phyloP scores from a whole-genome alignment of 768 basidiomycete species.

The Leccinum aurantiacum region DNA sequence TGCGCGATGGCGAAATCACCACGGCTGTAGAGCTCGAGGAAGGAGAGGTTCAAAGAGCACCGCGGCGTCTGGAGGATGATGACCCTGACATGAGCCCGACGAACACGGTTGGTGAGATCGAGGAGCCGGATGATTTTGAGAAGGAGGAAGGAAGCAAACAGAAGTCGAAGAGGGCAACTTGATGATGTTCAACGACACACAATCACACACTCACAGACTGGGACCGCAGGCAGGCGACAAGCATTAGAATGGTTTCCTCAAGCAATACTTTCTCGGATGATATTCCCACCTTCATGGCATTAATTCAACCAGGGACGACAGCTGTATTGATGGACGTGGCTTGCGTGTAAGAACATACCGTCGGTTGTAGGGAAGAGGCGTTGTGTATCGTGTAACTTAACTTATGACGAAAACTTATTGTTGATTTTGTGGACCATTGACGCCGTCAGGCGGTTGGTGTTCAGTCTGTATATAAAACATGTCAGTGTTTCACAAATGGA shows the following conservation, averaged over 20 bases:
- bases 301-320: background rate
- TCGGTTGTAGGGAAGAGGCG: no score
- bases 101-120: background rate
- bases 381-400: no score
- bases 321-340: background rate
- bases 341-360: no score
- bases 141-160: background rate
- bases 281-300: background rate
- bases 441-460: no score
- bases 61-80: background rate
- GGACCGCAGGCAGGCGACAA: background rate
- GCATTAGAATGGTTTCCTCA: background rate
- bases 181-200: background rate
- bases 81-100: slow-evolving; percentile 2
- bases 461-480: no score
- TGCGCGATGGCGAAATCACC: slow-evolving; percentile 36
- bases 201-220: background rate
- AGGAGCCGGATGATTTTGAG: background rate
- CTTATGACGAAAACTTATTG: no score
- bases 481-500: no score
- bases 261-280: background rate
- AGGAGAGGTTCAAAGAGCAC: slow-evolving; percentile 3
- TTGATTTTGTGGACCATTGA: no score
- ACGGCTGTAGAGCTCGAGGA: slow-evolving; percentile 34
- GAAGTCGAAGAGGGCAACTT: background rate